Evolutionary conservation across 306 rosid species (phyloP), one percentile per base, ranked within the genome.

Genomic region (Canavalia gladiata): DNA sequence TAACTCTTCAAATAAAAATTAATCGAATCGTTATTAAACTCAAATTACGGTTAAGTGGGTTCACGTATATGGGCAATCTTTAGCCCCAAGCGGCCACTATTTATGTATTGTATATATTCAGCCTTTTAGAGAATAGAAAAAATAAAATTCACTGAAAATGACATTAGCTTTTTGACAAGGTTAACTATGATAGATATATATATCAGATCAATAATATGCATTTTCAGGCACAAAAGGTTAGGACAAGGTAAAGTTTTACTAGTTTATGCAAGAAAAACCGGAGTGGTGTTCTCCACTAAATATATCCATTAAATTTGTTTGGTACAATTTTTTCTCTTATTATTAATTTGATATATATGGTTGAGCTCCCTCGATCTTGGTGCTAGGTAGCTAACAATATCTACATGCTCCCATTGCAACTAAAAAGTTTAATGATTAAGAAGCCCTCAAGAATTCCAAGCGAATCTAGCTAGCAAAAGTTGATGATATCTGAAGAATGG

Each of bases 281-380:
- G 97, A 92, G 89, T 86, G 94, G 84, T 86, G 94, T 88, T 88
- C 71, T 76, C 89, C 91, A 83, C 90, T 66, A 76, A 4, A 47
- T 60, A n/a, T 58, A 30, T 50, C 13, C n/a, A 3, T 18, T 46
- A 11, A 18, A 0, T 46, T 47, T 80, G n/a, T 71, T 63, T 39
- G n/a, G 13, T 77, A 13, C 28, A 9, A 8, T 8, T 4, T 56
- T 18, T 18, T 18, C 25, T 65, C 55, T 30, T 39, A 47, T 18
- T 18, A 37, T 41, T 55, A 73, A 9, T 35, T n/a, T 46, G 29
- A 2, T 45, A 65, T 49, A 3, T 1, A 31, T 49, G 11, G 3
- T 69, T 47, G 43, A 47, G 29, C 43, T 68, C 56, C 74, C 74
- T 30, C 52, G n/a, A 47, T 47, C 12, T 1, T 2, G 41, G 41